A percentile compares a stretch with the other conserved stretches of the same genome.
Evolutionary conservation across 78 protist genomes (phyloP).

Genomic region (Chrysochromulina tobinii): DNA sequence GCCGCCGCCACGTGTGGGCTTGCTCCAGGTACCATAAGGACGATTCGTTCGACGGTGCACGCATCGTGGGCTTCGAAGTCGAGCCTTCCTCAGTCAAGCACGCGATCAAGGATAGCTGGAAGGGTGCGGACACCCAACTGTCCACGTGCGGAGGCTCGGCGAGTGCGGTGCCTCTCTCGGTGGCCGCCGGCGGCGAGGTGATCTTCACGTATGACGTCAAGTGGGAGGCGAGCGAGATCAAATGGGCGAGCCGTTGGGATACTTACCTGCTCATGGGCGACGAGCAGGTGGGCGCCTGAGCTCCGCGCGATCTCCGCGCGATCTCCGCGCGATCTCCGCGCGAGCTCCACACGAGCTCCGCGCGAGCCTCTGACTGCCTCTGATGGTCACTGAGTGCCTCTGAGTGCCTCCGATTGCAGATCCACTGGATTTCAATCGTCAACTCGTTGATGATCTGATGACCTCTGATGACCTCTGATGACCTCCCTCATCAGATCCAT

Average conservation of each 20-base stretch:
- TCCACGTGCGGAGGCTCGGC: neutral
- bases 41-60: neutral
- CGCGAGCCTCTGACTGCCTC: neutral
- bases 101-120: neutral
- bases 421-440: conserved; percentile 88
- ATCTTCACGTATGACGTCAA: conserved; percentile 79
- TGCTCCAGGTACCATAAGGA: conserved; percentile 35
- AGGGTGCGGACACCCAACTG: neutral
- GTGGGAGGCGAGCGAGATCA: conserved; percentile 52
- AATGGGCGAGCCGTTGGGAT: conserved; percentile 97
- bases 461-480: neutral
- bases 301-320: neutral
- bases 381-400: neutral
- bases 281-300: conserved; percentile 58
- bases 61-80: conserved; percentile 26
- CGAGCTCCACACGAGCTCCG: neutral
- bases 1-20: too few relatives aligned
- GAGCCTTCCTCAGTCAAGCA: conserved; percentile 55
- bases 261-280: conserved; percentile 71
- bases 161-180: neutral
- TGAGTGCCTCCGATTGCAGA: neutral
- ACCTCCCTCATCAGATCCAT: neutral
- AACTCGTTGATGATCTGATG: conserved; percentile 81
- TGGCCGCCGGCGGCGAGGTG: conserved; percentile 31
- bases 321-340: neutral